These are phyloP conservation scores for Rhodosporidiobolus sp. DNA, from an alignment of 768 basidiomycete species.

Conservation along the genomic window DNA sequence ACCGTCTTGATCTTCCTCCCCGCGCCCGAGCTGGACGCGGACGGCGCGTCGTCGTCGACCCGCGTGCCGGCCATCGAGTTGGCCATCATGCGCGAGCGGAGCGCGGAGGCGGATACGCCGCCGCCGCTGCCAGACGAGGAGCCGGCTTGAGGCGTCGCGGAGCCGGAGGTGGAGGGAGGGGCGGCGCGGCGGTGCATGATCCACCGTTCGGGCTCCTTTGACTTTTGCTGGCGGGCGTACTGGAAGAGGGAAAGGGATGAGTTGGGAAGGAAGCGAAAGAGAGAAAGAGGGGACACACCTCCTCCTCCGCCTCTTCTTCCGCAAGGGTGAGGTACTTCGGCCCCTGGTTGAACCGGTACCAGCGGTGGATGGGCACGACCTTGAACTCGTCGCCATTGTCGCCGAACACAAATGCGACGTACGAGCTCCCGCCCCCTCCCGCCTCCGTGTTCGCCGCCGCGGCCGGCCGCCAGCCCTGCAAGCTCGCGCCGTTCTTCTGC, in stretches of 20 bases:
- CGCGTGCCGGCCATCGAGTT: slow-evolving; percentile 51
- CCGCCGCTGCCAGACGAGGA: not conserved
- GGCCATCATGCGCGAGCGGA: slow-evolving; percentile 61
- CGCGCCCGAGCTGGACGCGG: slow-evolving; percentile 13
- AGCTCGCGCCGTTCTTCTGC: slow-evolving; percentile 57
- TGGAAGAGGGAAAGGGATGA: slow-evolving; percentile 46
- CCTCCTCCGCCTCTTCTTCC: slow-evolving; percentile 65
- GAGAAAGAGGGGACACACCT: slow-evolving; percentile 53
- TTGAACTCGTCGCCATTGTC: slow-evolving; percentile 67
- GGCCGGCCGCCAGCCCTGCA: slow-evolving; percentile 64
- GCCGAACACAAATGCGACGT: slow-evolving; percentile 40
- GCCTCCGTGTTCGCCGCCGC: slow-evolving; percentile 22
- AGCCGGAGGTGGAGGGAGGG: slow-evolving; percentile 1
- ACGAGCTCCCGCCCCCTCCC: slow-evolving; percentile 33
- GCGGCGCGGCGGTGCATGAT: slow-evolving; percentile 54
- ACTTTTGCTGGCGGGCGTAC: slow-evolving; percentile 56
- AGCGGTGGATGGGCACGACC: slow-evolving; percentile 80
- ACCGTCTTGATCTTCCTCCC: slow-evolving; percentile 23
- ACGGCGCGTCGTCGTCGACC: slow-evolving; percentile 8
- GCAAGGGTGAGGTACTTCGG: slow-evolving; percentile 66
- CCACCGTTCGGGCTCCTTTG: slow-evolving; percentile 72
- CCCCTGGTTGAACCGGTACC: slow-evolving; percentile 90
- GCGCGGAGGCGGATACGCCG: slow-evolving; percentile 48
- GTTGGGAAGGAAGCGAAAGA: slow-evolving; percentile 14
- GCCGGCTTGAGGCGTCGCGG: not conserved